Base-by-base conservation (phyloP, 805 yeast species). In the Limtongia smithiae region DNA sequence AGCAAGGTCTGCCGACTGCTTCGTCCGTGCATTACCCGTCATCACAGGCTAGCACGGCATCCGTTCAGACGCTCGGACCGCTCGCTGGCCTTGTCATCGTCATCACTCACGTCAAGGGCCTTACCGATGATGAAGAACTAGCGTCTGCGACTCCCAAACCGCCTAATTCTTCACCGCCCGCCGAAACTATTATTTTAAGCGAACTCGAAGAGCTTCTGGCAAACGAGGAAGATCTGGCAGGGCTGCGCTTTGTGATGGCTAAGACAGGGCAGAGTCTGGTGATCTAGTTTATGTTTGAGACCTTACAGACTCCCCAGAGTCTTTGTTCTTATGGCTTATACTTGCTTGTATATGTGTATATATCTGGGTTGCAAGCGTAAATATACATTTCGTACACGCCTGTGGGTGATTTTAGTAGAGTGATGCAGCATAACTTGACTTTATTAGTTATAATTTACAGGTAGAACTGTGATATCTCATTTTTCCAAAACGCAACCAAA, bases 41-140 rank as follows among this genome's bases (percentile, higher is more conserved):
- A 6, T 6, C 21, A 11, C 7, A 22, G 22, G n/a, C 22, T 27
- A 28, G 33, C 12, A 18, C 30, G 24, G 44, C 40, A 15, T 14
- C 17, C 50, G n/a, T 5, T 11, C 11, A 14, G 34, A 14, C 38
- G 30, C 27, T 22, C 14, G 52, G 55, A 30, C 53, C 58, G 18
- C 30, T 54, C 12, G 31, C 54, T 2, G 58, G 58, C n/a, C 48
- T 54, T 11, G 47, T 44, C 18, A 53, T 54, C 22, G 56, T 54
- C 12, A 43, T 54, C 31, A 54, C 53, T n/a, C 58, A 54, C 32
- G 43, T 54, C 34, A 54, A 54, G 30, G 44, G 44, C n/a, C 31
- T 54, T 12, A 36, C 42, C 14, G 48, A 41, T 30, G 46, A 25
- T 31, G 48, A 32, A 27, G 40, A 41, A 21, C 24, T 43, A 5